Evolutionary conservation across 1,284 basidiomycete species (phyloP).

Genomic region (Inonotus hispidus): DNA sequence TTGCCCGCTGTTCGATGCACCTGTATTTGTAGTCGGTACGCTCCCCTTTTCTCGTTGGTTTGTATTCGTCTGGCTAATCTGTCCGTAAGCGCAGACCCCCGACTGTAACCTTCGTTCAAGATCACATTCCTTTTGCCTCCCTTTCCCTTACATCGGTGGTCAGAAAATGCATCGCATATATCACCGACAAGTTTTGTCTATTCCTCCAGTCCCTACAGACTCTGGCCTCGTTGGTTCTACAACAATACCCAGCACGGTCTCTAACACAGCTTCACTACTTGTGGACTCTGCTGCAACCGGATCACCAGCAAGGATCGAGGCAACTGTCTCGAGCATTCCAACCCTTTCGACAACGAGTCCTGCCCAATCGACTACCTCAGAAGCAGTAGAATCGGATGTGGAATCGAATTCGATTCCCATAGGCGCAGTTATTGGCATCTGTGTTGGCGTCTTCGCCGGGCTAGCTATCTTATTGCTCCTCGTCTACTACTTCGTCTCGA

Average conservation of each 20-base stretch:
- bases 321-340: not conserved
- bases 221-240: not conserved
- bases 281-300: not conserved
- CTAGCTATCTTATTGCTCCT: slow-evolving; percentile 10
- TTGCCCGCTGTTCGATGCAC: not conserved
- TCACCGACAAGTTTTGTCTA: not conserved
- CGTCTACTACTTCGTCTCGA: not conserved
- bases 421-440: slow-evolving; percentile 18
- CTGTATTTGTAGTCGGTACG: not conserved
- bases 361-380: not conserved
- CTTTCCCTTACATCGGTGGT: not conserved
- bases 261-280: not conserved
- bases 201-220: not conserved
- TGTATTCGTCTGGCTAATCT: not conserved
- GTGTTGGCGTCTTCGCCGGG: slow-evolving; percentile 16
- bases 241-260: not conserved
- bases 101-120: not conserved
- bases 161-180: slow-evolving; percentile 1
- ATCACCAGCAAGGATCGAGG: not conserved
- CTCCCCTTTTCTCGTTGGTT: not conserved
- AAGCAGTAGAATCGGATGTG: not conserved
- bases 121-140: not conserved
- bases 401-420: slow-evolving; percentile 12
- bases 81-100: not conserved
- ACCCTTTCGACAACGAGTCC: not conserved